Base-by-base conservation (phyloP, 176 grass and related monocot species). In the Oryza australiensis region DNA sequence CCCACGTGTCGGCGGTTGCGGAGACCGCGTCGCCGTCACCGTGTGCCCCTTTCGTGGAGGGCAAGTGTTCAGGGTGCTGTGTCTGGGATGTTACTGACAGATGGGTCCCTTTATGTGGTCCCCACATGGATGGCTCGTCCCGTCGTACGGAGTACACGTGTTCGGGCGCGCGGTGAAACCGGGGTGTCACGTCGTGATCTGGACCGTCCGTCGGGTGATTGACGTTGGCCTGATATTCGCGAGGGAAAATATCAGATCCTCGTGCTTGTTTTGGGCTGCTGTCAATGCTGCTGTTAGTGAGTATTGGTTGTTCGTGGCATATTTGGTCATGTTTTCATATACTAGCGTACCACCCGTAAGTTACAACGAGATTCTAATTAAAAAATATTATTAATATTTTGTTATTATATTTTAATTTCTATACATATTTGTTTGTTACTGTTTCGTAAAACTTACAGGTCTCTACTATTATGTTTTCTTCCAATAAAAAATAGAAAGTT, bases 1-100 rank as follows among this genome's bases (percentile, higher is more conserved):
- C 68, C 88, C 88, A 68, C 83, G 28, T 38, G 83, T 77, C 88
- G 28, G 79, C 38, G 28, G 66, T 35, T 8, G 49, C 24, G 51
- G 49, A 1, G 6, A 14, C 46, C 45, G 57, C 46, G 57, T 11
- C 62, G 62, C 12, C 62, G 63, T 62, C 38, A 37, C 55, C 48
- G 62, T 45, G 71, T 2, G 32, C 32, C 35, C 78, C 62, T 80
- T 59, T 43, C 68, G 62, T 75, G 74, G 60, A 27, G 40, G 71
- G 69, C 82, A 80, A 48, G 70, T 68, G 81, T 40, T 62, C 62
- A 9, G 27, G 48, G 1, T 26, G 73, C 72, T 15, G 66, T 51
- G 86, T 23, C 7, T 0, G 0, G 64, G 5, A 8, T 1, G 0
- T 77, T 51, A 5, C 51, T 79, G 75, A 62, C 75, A 67, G 12